Base-by-base conservation (phyloP, 129 eudicot species). In the Centaurea solstitialis region DNA sequence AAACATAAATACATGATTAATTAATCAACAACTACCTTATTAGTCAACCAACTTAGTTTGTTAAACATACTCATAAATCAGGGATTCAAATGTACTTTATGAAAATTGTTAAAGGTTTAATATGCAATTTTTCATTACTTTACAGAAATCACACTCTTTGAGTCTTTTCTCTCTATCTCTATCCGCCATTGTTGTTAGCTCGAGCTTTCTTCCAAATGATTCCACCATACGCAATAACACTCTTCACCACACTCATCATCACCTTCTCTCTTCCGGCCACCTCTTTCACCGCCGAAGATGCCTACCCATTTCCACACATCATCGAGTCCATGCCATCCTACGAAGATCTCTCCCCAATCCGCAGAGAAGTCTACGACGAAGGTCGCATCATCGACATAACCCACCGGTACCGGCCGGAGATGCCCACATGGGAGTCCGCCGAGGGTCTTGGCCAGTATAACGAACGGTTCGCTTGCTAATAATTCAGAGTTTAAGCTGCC, bases 391-490 rank as follows among this genome's bases (percentile, higher is more conserved):
- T 81, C 17, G 92, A 89, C 33, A 89, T 89, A 50, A 86, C 70
- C 72, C 90, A 89, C 20, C 62, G 82, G 38, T 81, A 62, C 70
- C 82, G 69, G 11, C 85, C 88, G 9, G 83, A 79, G 9, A 83
- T 86, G 92, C 90, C 92, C 1, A 77, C 90, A 0, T 89, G 89
- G 89, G 78, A 39, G 12, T 84, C 87, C 20, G 79, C 81, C 3
- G 78, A 81, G 26, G 92, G 92, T 0, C 77, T 89, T 28, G 90
- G 92, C 13, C 82, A 86, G 83, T 50, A 86, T 89, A 86, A 84
- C 84, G 79, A 82, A 83, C 66, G 90, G 88, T 4, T 83, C 87
- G 50, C 68, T 68, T 1, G 85, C 83, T 22, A 86, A 89, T 23
- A 80, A 76, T 64, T 86, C 90, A 1, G 90, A 83, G 78, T 83